A percentile compares a stretch with the other conserved stretches of the same genome.
phyloP scores from a whole-genome alignment of 1,284 basidiomycete genomes.

The Coniferiporia weirii region DNA sequence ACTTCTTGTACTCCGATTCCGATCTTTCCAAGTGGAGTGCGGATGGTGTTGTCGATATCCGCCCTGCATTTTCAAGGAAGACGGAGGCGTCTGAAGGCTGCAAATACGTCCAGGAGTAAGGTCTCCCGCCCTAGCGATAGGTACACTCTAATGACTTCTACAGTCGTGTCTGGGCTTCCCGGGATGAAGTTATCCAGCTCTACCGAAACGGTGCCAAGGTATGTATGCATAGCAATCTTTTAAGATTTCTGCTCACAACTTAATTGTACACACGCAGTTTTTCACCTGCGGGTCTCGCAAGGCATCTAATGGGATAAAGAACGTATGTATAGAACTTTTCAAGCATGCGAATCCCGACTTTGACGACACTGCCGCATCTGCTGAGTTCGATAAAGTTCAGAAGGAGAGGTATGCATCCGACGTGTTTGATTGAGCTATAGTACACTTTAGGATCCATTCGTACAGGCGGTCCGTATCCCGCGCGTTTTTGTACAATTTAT shows the following conservation, averaged over 20 bases:
- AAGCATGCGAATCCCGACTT: background rate
- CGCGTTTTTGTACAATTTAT: too few species aligned
- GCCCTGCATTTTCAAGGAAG: slow-evolving; percentile 42
- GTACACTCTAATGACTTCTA: background rate
- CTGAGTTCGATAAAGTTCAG: slow-evolving; percentile 7
- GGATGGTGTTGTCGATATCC: slow-evolving; percentile 44
- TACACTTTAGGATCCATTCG: too few species aligned
- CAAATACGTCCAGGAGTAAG: slow-evolving; percentile 41
- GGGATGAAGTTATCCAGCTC: slow-evolving; percentile 30
- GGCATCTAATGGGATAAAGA: slow-evolving; percentile 11
- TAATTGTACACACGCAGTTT: background rate
- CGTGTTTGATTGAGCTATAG: too few species aligned
- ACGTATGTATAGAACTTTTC: slow-evolving; percentile 11
- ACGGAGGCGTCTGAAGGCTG: slow-evolving; percentile 35
- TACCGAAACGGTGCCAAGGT: slow-evolving; percentile 22
- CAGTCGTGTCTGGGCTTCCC: slow-evolving; percentile 39
- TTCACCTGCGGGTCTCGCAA: slow-evolving; percentile 15
- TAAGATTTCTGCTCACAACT: background rate
- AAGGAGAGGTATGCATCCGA: slow-evolving; percentile 8
- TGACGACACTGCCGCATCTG: slow-evolving; percentile 6
- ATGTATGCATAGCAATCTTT: background rate
- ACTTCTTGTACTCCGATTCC: slow-evolving; percentile 39
- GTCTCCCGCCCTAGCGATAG: background rate
- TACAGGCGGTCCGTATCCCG: too few species aligned
- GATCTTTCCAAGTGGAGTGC: slow-evolving; percentile 41